Base-by-base conservation (phyloP, 2,329 filamentous ascomycete genomes). In the Trichothecium sympodiale region DNA sequence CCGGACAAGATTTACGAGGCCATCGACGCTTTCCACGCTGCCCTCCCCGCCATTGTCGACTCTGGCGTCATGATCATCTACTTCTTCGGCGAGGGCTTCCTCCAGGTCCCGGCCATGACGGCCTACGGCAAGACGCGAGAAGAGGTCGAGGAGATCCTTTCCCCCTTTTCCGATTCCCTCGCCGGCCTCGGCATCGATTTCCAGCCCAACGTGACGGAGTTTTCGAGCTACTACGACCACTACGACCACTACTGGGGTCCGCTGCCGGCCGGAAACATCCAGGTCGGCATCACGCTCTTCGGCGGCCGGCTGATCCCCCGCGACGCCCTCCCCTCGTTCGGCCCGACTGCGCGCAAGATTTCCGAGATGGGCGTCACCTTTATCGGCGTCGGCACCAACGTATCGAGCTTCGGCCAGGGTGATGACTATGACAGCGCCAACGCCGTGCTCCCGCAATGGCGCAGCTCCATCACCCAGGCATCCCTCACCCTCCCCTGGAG, bases 41-140 rank as follows among this genome's bases (percentile, higher is more conserved):
- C 50, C 33, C 34, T 56, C 20, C 43, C 55, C 8, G 46, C 38
- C 8, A 53, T 72, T 29, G 55, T 68, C 8, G 69, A 73, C 37
- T 52, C 56, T 1, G 71, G 70, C 6, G 57, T 57, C 23, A 67
- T 63, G 53, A 50, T 58, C 18, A 54, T 65, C n/a, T 70, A 62
- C 49, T 57, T 50, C 38, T 58, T 65, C 36, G 61, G 54, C 35
- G 56, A 60, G 36, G 46, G 49, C 7, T 56, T 50, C 38, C 67
- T 73, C 40, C 37, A 47, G 5, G 56, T 73, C 29, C 52, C 55
- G 5, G 59, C 62, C 3, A 43, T 71, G 9, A 71, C 64, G 0
- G 57, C 55, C 0, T 68, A 64, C n/a, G 55, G 61, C 37, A 61
- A 64, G 26, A 59, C 57, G 0, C 51, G 52, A 0, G 50, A 48